Evolutionary conservation across 192 early-diverging fungal genomes (phyloP).

Genomic region (Coemansia sp.): DNA sequence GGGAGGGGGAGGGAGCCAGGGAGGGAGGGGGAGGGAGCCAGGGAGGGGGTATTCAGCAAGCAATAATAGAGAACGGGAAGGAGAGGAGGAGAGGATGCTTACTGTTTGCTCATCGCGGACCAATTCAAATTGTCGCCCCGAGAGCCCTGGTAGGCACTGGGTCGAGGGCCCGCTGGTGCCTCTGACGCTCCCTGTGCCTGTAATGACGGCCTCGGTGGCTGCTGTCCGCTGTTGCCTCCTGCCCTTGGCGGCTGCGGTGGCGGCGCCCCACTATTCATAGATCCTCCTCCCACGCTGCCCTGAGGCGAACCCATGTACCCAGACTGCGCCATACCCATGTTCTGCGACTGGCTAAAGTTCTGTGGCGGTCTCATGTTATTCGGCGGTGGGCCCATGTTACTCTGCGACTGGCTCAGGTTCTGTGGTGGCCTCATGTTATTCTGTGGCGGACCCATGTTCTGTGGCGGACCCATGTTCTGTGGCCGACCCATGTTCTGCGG

Average conservation of each 20-base stretch:
- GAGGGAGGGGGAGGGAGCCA: background rate
- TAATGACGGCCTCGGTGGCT: slow-evolving; percentile 6
- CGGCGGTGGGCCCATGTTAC: background rate
- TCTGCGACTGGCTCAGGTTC: background rate
- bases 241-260: background rate
- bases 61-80: background rate
- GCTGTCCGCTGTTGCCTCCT: background rate
- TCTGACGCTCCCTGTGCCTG: background rate
- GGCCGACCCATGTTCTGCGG: background rate
- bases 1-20: background rate
- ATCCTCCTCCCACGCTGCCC: slow-evolving; percentile 4
- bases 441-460: background rate
- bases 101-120: slow-evolving; percentile 22
- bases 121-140: slow-evolving; percentile 15
- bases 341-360: background rate
- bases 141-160: slow-evolving; percentile 9
- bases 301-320: slow-evolving; percentile 2
- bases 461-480: slow-evolving; percentile 3
- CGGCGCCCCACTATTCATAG: background rate
- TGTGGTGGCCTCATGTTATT: background rate
- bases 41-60: background rate
- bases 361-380: background rate
- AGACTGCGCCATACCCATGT: background rate
- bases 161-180: slow-evolving; percentile 11
- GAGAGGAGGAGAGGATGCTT: slow-evolving; percentile 19